phyloP scores from a whole-genome alignment of 106 monocot genomes.

The Vanilla planifolia region DNA sequence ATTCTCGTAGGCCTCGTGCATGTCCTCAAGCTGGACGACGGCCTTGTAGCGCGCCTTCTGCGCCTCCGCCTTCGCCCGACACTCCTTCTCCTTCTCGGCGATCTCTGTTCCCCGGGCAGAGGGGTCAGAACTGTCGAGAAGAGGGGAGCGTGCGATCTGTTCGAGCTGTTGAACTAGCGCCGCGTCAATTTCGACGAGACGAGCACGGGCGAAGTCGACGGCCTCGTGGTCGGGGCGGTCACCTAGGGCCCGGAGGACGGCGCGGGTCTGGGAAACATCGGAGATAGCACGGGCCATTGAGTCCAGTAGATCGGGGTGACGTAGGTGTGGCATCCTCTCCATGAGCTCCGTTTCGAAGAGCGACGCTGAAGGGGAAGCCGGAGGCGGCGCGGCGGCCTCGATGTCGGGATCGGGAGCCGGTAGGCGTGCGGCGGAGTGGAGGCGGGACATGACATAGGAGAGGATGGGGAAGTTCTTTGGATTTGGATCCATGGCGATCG shows the following conservation, averaged over 20 bases:
- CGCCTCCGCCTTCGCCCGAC: slow-evolving; percentile 17
- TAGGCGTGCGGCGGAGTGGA: slow-evolving; percentile 19
- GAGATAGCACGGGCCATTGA: slow-evolving; percentile 43
- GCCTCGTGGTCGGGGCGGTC: slow-evolving; percentile 51
- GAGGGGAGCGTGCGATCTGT: slow-evolving; percentile 9
- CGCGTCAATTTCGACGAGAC: slow-evolving; percentile 21
- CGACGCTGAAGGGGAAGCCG: background rate
- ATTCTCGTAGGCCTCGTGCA: slow-evolving; percentile 69
- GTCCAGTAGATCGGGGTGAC: slow-evolving; percentile 29
- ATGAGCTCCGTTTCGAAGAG: slow-evolving; percentile 37
- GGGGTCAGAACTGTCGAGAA: slow-evolving; percentile 2
- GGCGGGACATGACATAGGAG: slow-evolving; percentile 81
- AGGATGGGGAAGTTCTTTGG: slow-evolving; percentile 69
- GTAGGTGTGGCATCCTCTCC: slow-evolving; percentile 51
- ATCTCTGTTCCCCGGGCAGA: background rate
- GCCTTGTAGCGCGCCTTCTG: slow-evolving; percentile 31
- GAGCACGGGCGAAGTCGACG: slow-evolving; percentile 36
- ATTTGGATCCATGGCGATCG: slow-evolving; percentile 63
- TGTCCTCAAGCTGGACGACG: slow-evolving; percentile 69
- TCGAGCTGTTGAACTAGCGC: slow-evolving; percentile 11
- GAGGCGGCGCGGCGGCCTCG: slow-evolving; percentile 35
- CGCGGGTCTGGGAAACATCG: slow-evolving; percentile 39
- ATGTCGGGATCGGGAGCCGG: slow-evolving; percentile 31
- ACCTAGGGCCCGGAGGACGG: slow-evolving; percentile 37
- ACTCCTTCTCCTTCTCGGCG: slow-evolving; percentile 11